These are phyloP conservation scores for Neurospora sp. DNA, from an alignment of 495 filamentous ascomycete genomes.

Conservation along the genomic window DNA sequence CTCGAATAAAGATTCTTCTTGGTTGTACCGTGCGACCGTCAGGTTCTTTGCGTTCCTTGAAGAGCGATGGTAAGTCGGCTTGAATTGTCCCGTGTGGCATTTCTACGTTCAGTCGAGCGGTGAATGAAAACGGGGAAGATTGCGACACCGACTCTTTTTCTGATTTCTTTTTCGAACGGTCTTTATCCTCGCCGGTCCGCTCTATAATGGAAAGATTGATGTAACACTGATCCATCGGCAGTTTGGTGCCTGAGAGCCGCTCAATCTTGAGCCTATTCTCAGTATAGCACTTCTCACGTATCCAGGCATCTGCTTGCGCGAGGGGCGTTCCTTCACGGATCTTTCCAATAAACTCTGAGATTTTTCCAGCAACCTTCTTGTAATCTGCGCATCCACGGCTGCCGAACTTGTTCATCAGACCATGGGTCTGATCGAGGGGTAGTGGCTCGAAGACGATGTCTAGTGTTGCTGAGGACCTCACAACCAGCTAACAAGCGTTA, in stretches of 20 bases:
- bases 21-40: too few relatives aligned
- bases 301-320: constrained; percentile 5
- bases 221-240: constrained; percentile 28
- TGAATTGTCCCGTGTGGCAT: constrained; percentile 10
- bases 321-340: constrained; percentile 12
- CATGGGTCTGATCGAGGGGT: constrained; percentile 16
- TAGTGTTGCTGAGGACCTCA: constrained; percentile 7
- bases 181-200: background rate
- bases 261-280: constrained; percentile 20
- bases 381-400: constrained; percentile 11
- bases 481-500: too few relatives aligned
- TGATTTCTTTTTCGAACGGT: background rate
- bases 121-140: constrained; percentile 21
- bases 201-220: constrained; percentile 23
- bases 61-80: constrained; percentile 18
- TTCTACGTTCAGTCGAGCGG: constrained; percentile 17
- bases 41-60: constrained; percentile 13
- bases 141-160: constrained; percentile 1
- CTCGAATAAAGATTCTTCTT: too few relatives aligned
- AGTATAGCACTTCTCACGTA: constrained; percentile 12
- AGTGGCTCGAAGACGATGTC: constrained; percentile 12
- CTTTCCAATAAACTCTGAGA: constrained; percentile 8
- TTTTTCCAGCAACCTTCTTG: constrained; percentile 8
- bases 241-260: constrained; percentile 23
- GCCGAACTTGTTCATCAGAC: constrained; percentile 19